phyloP scores from a whole-genome alignment of 2,329 filamentous ascomycete genomes.

The Microascus cirrosus region DNA sequence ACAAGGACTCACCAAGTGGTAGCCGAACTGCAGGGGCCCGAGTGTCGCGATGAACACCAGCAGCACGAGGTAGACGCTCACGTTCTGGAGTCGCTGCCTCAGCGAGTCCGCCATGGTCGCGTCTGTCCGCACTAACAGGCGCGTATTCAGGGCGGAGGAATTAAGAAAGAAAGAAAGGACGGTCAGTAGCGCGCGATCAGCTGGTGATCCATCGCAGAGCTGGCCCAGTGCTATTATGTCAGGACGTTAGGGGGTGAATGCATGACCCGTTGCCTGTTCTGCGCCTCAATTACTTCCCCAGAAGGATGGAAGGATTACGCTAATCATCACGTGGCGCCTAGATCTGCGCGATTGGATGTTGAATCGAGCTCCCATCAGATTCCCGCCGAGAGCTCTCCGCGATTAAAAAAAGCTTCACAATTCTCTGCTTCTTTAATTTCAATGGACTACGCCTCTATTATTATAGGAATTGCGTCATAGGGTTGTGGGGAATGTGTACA shows the following conservation, averaged over 20 bases:
- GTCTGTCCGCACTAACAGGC: neutral
- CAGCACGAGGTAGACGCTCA: constrained; percentile 58
- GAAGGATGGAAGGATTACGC: neutral
- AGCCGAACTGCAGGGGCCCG: constrained; percentile 88
- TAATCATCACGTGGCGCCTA: neutral
- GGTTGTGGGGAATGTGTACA: neutral
- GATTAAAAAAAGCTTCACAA: no score
- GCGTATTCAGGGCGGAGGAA: neutral
- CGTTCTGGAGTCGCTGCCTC: neutral
- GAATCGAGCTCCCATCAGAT: neutral
- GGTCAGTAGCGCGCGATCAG: neutral
- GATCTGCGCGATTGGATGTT: neutral
- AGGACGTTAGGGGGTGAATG: neutral
- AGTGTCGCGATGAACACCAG: constrained; percentile 67
- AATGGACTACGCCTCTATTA: no score
- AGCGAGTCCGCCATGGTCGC: constrained; percentile 1
- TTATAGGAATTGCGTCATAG: no score
- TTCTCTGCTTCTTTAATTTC: no score
- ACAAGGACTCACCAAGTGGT: constrained; percentile 62
- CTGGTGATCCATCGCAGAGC: neutral
- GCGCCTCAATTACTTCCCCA: neutral
- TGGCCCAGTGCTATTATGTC: neutral
- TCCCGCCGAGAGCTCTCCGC: no score
- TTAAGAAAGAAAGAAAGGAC: neutral
- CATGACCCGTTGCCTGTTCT: neutral